Evolutionary conservation across 164 flowering plant genomes (phyloP).

Genomic region (Vitis amurensis): DNA sequence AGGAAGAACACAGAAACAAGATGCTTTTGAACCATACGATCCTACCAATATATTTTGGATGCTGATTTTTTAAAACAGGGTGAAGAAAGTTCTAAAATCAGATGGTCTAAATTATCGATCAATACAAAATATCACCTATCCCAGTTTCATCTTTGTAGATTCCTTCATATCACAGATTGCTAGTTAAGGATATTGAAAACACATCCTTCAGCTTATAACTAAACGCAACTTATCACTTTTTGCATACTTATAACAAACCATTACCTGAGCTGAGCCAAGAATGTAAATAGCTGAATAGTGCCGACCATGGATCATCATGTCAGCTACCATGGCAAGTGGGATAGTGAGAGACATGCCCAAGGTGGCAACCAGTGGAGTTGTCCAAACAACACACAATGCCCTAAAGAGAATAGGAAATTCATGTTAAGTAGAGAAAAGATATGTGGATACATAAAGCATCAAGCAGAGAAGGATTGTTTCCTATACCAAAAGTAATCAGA

Average conservation of each 20-base stretch:
- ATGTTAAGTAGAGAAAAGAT: conserved; percentile 4
- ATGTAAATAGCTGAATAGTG: conserved; percentile 87
- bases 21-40: no score
- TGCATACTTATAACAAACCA: neutral
- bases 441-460: neutral
- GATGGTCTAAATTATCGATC: no score
- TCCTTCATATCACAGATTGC: neutral
- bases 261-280: conserved; percentile 83
- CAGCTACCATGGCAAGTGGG: conserved; percentile 92
- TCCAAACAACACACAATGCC: conserved; percentile 95
- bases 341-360: conserved; percentile 93
- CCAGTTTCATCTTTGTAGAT: neutral
- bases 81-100: no score
- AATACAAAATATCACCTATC: no score
- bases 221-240: neutral
- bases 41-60: no score
- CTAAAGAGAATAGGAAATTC: conserved; percentile 28
- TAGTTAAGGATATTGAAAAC: neutral
- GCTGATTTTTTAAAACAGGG: no score
- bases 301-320: conserved; percentile 87
- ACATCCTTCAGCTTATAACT: neutral
- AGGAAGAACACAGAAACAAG: no score
- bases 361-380: conserved; percentile 87
- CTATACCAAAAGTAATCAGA: conserved; percentile 96
- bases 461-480: neutral